These are phyloP conservation scores for Stachybotrys chartarum DNA, from an alignment of 2,329 filamentous ascomycete genomes.

Conservation along the genomic window DNA sequence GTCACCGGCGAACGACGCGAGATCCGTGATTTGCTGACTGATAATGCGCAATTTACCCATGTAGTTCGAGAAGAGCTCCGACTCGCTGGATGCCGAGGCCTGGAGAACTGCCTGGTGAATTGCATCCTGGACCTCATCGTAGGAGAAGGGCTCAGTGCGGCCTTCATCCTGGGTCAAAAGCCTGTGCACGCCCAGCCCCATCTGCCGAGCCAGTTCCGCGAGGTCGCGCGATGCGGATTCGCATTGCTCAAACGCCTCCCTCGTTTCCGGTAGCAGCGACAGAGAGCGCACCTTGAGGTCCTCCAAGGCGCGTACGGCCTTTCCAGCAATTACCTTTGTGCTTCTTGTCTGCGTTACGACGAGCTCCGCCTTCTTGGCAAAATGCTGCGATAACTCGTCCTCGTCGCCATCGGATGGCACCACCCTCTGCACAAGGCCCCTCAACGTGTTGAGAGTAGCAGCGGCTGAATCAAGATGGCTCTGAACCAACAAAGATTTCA, in stretches of 20 bases:
- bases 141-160: constrained; percentile 58
- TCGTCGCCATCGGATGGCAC: constrained; percentile 44
- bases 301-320: constrained; percentile 68
- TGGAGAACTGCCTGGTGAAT: constrained; percentile 46
- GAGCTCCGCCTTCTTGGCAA: constrained; percentile 63
- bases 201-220: constrained; percentile 56
- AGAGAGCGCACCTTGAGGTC: constrained; percentile 72
- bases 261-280: constrained; percentile 61
- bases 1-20: constrained; percentile 63
- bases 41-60: constrained; percentile 59
- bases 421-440: constrained; percentile 59
- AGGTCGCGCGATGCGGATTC: constrained; percentile 59
- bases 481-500: constrained; percentile 69
- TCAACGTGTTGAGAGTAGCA: constrained; percentile 55
- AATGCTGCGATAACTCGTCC: constrained; percentile 59
- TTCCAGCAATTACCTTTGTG: constrained; percentile 75
- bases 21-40: constrained; percentile 58
- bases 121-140: constrained; percentile 57
- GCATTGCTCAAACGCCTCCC: constrained; percentile 62
- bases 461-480: constrained; percentile 76
- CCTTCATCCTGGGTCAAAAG: constrained; percentile 64
- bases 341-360: constrained; percentile 72
- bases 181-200: constrained; percentile 59
- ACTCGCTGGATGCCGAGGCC: constrained; percentile 49
- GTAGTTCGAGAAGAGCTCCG: constrained; percentile 65